phyloP scores from a whole-genome alignment of 176 grass and related monocot genomes.

The Musa schizocarpa region DNA sequence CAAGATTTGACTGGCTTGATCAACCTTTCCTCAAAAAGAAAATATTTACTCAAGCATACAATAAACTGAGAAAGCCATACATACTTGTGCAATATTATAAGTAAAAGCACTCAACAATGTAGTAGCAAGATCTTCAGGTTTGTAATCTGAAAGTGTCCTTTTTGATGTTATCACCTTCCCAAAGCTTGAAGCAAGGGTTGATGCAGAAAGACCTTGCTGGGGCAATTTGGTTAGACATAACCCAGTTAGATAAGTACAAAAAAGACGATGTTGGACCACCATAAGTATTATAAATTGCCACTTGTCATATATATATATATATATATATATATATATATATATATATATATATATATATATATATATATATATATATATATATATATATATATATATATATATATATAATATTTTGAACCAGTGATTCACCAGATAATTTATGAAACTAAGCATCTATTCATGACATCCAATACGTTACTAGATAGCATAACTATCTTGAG shows the following conservation, averaged over 20 bases:
- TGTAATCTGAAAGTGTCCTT: constrained; percentile 72
- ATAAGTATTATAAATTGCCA: not conserved
- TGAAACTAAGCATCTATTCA: not conserved
- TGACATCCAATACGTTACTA: not conserved
- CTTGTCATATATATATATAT: too few species aligned
- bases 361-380: too few species aligned
- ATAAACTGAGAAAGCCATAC: constrained; percentile 9
- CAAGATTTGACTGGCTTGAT: not conserved
- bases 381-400: too few species aligned
- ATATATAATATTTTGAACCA: not conserved
- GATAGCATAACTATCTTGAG: not conserved
- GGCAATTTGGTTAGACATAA: constrained; percentile 4
- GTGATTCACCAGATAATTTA: not conserved
- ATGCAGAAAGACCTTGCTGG: constrained; percentile 95
- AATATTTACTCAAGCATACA: constrained; percentile 10
- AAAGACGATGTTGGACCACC: not conserved
- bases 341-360: not conserved
- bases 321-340: too few species aligned
- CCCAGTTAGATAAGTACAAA: not conserved
- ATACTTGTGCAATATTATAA: constrained; percentile 96
- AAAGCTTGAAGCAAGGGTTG: constrained; percentile 97
- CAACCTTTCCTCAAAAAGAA: not conserved
- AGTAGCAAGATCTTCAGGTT: constrained; percentile 72
- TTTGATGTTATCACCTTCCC: constrained; percentile 93
- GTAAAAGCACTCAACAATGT: constrained; percentile 93